A percentile compares a stretch with the other conserved stretches of the same genome.
Conservation (phyloP, 2,329 filamentous ascomycete genomes). For the Tolypocladium capitatum region DNA sequence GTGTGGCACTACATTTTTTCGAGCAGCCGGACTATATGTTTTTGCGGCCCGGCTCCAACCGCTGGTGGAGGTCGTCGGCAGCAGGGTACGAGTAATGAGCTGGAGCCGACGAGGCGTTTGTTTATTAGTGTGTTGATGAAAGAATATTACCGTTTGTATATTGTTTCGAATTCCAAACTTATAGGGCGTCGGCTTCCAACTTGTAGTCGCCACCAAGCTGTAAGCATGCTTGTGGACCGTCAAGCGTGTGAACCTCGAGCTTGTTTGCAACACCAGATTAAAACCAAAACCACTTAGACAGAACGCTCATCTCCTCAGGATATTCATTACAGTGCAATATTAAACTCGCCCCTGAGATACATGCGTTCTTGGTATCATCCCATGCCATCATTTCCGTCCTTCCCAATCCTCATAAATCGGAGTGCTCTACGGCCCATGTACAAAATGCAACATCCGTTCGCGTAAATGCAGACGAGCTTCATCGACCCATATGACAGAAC, state of each 20-base stretch:
- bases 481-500: neutral
- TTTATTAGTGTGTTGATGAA: too few species aligned
- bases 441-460: neutral
- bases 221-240: too few species aligned
- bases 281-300: too few species aligned
- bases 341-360: neutral
- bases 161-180: too few species aligned
- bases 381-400: neutral
- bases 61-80: too few species aligned
- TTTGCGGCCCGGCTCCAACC: neutral
- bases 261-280: too few species aligned
- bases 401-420: neutral
- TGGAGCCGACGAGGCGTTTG: too few species aligned
- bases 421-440: neutral
- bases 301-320: neutral
- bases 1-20: neutral
- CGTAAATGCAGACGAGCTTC: neutral
- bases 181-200: too few species aligned
- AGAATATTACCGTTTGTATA: too few species aligned
- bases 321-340: neutral
- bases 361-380: slow-evolving; percentile 3
- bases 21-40: neutral
- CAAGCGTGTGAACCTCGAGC: too few species aligned
- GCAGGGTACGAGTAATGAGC: too few species aligned
- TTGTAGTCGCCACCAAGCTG: too few species aligned